Percentiles rank a stretch among this genome's conserved stretches.
Conservation (phyloP, 345 rosid genomes). For the Rhizophora mangle region DNA sequence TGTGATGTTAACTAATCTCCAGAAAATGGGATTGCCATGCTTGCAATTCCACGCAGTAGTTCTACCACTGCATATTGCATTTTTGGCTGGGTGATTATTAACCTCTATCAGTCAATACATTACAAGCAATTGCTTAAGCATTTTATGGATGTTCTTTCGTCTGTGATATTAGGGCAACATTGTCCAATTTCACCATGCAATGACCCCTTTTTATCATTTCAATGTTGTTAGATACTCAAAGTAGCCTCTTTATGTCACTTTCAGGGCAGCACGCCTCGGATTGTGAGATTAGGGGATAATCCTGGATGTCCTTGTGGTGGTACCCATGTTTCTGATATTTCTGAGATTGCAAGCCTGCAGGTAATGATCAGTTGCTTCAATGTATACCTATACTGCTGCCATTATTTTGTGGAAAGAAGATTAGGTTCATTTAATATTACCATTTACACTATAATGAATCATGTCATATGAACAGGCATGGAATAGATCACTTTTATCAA, state of each 20-base stretch:
- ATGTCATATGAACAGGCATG: too few relatives aligned
- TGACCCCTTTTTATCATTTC: not conserved
- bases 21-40: too few relatives aligned
- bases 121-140: not conserved
- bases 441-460: too few relatives aligned
- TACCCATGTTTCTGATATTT: slow-evolving; percentile 73
- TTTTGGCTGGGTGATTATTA: not conserved
- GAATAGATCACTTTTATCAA: too few relatives aligned
- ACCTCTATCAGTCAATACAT: not conserved
- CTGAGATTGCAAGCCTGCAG: slow-evolving; percentile 68
- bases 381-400: not conserved
- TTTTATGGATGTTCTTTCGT: too few relatives aligned
- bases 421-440: too few relatives aligned
- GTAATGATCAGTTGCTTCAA: slow-evolving; percentile 29
- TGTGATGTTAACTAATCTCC: too few relatives aligned
- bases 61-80: too few relatives aligned
- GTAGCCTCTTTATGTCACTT: slow-evolving; percentile 10
- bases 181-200: not conserved
- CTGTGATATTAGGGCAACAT: not conserved
- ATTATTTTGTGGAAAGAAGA: not conserved
- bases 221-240: not conserved
- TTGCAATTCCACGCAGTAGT: too few relatives aligned
- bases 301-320: slow-evolving; percentile 92
- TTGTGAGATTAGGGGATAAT: slow-evolving; percentile 58
- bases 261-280: slow-evolving; percentile 79